Percentiles rank a stretch among this genome's conserved stretches.
Evolutionary conservation across 768 basidiomycete genomes (phyloP).

Genomic region (Tylopilus subfusipes): DNA sequence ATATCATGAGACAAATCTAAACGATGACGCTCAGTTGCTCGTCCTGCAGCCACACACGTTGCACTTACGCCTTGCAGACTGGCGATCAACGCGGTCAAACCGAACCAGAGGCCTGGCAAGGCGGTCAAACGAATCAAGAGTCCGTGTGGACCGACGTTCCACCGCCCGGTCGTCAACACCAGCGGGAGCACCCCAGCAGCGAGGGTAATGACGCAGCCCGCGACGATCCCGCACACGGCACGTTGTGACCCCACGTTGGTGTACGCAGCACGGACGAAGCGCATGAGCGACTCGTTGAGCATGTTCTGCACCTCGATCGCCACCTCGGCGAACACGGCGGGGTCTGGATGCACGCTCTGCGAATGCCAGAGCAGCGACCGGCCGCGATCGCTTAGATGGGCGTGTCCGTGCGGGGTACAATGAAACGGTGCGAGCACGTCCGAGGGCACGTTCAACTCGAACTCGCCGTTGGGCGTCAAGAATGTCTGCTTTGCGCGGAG

Average conservation of each 20-base stretch:
- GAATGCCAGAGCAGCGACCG: constrained; percentile 24
- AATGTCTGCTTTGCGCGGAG: constrained; percentile 79
- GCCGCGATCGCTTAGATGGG: constrained; percentile 3
- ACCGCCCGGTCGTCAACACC: constrained; percentile 44
- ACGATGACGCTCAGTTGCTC: constrained; percentile 3
- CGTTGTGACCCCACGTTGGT: constrained; percentile 66
- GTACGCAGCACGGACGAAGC: constrained; percentile 67
- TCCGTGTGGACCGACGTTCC: constrained; percentile 26
- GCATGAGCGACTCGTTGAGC: constrained; percentile 59
- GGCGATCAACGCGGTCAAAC: constrained; percentile 56
- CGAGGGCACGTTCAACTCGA: constrained; percentile 69
- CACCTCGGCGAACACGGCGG: constrained; percentile 58
- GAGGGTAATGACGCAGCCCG: constrained; percentile 50
- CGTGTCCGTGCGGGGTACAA: constrained; percentile 27
- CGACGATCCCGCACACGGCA: constrained; percentile 66
- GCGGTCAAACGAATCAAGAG: constrained; percentile 60
- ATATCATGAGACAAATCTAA: constrained; percentile 68
- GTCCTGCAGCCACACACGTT: background rate
- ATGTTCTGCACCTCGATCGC: constrained; percentile 53
- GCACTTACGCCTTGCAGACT: constrained; percentile 61
- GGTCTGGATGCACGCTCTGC: constrained; percentile 54
- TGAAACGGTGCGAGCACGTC: constrained; percentile 62
- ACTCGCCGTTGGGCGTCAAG: constrained; percentile 65
- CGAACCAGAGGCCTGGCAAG: constrained; percentile 68
- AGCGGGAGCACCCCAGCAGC: constrained; percentile 48